Base-by-base conservation (phyloP, 129 eudicot genomes). In the Saussurea involucrata region DNA sequence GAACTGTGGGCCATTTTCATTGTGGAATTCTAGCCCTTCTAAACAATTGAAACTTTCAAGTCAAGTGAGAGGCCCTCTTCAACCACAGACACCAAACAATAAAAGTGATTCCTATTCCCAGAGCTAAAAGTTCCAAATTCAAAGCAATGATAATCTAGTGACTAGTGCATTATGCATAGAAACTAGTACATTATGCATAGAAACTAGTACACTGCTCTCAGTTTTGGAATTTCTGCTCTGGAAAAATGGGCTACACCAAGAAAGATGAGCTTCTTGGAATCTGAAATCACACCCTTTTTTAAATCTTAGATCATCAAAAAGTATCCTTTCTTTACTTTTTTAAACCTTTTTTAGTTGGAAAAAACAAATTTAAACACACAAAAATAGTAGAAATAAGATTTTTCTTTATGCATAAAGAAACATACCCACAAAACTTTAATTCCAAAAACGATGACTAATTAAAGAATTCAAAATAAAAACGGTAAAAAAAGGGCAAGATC, bases 321-420 rank as follows among this genome's bases (percentile, higher is more conserved):
- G 80, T 74, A 37, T 25, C 24, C 29, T 68, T 60, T 75, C 76
- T 81, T 68, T 68, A 68, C 25, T 74, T 68, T 37, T 63, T 44
- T 11, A 37, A 67, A n/a, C n/a, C 84, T 42, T 81, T 81, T 74
- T 57, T 27, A 74, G 37, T 37, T 75, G 29, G 13, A 11, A 40
- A 33, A 74, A 60, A 17, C 73, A 66, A 68, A 27, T 3, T 71
- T 63, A 71, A 40, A 74, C 76, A 15, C 60, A 68, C 66, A 20
- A 58, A 27, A 40, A 36, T 9, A 33, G 65, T 25, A 68, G 21
- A 74, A 74, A 55, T 68, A 22, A 60, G 6, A 66, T 27, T 71
- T 81, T 81, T 27, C 76, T 80, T 80, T 74, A 20, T 74, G 71
- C 82, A 70, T 68, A 79, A 81, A 74, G 71, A 71, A 63, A 80